These are phyloP conservation scores for Metschnikowia cubensis DNA, from an alignment of 805 yeast species.

Conservation along the genomic window DNA sequence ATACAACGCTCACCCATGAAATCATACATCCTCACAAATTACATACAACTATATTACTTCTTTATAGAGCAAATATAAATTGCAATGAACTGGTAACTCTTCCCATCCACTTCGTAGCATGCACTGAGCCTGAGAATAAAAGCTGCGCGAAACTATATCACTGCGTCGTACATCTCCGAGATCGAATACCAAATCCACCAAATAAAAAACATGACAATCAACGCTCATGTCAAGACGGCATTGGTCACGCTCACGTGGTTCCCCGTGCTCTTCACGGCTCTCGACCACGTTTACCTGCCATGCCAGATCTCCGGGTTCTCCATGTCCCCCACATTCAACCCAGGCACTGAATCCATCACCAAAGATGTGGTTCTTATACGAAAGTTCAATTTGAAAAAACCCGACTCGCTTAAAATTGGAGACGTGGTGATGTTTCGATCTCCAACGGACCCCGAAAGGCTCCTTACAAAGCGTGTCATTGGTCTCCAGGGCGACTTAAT, in stretches of 20 bases:
- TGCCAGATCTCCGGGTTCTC: slow-evolving; percentile 76
- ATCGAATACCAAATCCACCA: too few species aligned
- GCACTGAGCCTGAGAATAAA: too few species aligned
- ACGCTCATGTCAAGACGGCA: slow-evolving; percentile 20
- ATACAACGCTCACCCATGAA: too few species aligned
- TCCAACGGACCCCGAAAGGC: slow-evolving; percentile 72
- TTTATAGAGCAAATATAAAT: too few species aligned
- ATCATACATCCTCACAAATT: too few species aligned
- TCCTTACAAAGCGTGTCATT: slow-evolving; percentile 76
- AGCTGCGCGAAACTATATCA: not conserved
- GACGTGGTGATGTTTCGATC: slow-evolving; percentile 77
- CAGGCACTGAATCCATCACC: slow-evolving; percentile 44
- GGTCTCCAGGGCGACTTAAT: slow-evolving; percentile 73
- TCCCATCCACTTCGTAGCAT: too few species aligned
- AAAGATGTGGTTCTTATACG: slow-evolving; percentile 65
- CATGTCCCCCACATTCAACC: slow-evolving; percentile 88
- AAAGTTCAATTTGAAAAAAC: slow-evolving; percentile 53
- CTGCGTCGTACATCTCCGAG: too few species aligned
- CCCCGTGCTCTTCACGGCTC: slow-evolving; percentile 68
- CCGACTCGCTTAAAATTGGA: slow-evolving; percentile 48
- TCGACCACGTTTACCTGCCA: slow-evolving; percentile 68
- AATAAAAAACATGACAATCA: not conserved
- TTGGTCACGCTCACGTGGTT: slow-evolving; percentile 54
- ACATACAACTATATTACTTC: too few species aligned
- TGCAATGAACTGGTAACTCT: too few species aligned